These are phyloP conservation scores for Monosporascus sp. DNA, from an alignment of 2,329 filamentous ascomycete species.

Conservation along the genomic window DNA sequence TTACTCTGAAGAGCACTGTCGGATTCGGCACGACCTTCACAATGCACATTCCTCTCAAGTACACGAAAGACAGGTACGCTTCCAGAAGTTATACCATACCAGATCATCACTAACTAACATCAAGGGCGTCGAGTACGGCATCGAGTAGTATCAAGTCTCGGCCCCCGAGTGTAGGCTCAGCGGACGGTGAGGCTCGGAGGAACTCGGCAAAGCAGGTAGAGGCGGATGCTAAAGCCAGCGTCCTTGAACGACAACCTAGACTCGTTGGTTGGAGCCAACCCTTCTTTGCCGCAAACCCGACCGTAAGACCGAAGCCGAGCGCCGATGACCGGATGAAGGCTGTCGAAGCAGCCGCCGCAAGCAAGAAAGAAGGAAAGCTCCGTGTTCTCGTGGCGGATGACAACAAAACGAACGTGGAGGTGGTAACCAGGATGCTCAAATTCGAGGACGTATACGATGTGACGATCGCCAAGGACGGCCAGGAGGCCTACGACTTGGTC, in stretches of 20 bases:
- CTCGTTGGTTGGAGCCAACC: slow-evolving; percentile 78
- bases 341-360: slow-evolving; percentile 60
- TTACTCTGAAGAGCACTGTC: slow-evolving; percentile 65
- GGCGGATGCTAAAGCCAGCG: slow-evolving; percentile 33
- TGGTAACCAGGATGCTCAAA: slow-evolving; percentile 61
- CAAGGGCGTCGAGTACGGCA: slow-evolving; percentile 47
- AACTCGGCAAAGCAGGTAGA: slow-evolving; percentile 25
- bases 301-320: slow-evolving; percentile 25
- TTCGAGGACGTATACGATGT: slow-evolving; percentile 81
- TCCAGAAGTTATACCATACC: neutral
- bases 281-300: slow-evolving; percentile 58
- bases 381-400: slow-evolving; percentile 81
- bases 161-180: slow-evolving; percentile 40
- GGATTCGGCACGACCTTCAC: slow-evolving; percentile 76
- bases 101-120: slow-evolving; percentile 3
- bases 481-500: slow-evolving; percentile 83
- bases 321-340: slow-evolving; percentile 59
- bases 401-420: slow-evolving; percentile 54
- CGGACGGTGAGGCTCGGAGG: slow-evolving; percentile 33
- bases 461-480: slow-evolving; percentile 78
- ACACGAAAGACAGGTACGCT: slow-evolving; percentile 61
- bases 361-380: slow-evolving; percentile 58
- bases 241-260: slow-evolving; percentile 66
- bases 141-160: slow-evolving; percentile 50
- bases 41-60: slow-evolving; percentile 75